Conservation (phyloP, 2,329 filamentous ascomycete genomes). For the Trichophyton mentagrophytes region DNA sequence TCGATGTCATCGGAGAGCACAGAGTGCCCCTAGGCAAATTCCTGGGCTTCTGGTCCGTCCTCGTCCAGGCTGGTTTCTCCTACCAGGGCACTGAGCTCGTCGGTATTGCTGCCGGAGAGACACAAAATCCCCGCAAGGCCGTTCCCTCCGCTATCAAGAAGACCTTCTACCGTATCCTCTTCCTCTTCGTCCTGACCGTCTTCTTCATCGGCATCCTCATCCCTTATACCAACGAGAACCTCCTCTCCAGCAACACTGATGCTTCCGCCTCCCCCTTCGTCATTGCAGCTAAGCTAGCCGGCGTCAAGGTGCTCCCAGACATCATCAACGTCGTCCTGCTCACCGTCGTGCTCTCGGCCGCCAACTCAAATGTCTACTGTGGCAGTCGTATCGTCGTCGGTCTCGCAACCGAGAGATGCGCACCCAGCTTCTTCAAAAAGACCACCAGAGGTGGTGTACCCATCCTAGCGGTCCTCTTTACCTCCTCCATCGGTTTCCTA, state of each 20-base stretch:
- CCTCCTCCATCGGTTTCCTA: conserved; percentile 46
- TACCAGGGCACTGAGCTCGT: conserved; percentile 57
- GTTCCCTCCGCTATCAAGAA: conserved; percentile 61
- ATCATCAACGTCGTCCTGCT: conserved; percentile 33
- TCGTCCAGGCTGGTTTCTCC: conserved; percentile 32
- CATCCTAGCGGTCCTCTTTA: conserved; percentile 33
- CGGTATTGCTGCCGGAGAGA: conserved; percentile 66
- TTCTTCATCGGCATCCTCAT: conserved; percentile 62
- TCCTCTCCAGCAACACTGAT: conserved; percentile 30
- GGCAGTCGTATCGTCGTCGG: conserved; percentile 57
- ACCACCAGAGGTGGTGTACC: conserved; percentile 35
- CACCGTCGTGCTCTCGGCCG: conserved; percentile 32
- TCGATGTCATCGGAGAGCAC: conserved; percentile 39
- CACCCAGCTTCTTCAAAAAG: conserved; percentile 31
- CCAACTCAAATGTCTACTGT: conserved; percentile 31
- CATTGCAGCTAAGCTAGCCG: conserved; percentile 29
- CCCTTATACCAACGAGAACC: conserved; percentile 45
- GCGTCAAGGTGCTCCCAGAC: conserved; percentile 27
- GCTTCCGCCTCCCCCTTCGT: conserved; percentile 32
- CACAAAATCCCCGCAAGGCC: conserved; percentile 56
- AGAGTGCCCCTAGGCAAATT: conserved; percentile 44
- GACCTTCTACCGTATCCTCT: conserved; percentile 63
- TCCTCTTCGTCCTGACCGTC: conserved; percentile 37
- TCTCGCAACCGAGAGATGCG: conserved; percentile 40
- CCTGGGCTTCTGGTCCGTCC: conserved; percentile 46